A percentile compares a stretch with the other conserved stretches of the same genome.
Conservation (phyloP, 345 rosid genomes). For the Zanthoxylum bungeanum region DNA sequence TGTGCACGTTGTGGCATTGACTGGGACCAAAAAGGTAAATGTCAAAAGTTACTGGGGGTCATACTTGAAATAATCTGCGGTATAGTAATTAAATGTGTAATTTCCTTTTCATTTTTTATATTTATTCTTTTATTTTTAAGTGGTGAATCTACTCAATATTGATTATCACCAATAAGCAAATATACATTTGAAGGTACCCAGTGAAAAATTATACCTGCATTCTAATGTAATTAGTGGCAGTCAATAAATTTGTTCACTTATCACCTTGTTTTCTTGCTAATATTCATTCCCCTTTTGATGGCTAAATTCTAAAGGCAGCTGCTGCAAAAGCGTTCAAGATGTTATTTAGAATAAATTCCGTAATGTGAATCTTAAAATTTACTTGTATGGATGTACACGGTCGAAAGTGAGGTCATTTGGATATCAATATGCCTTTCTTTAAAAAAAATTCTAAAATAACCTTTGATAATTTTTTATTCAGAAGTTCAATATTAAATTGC, state of each 20-base stretch:
- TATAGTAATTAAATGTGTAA: too few species aligned
- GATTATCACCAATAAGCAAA: background rate
- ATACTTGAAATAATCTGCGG: background rate
- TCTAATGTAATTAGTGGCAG: background rate
- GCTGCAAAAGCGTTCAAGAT: background rate
- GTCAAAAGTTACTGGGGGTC: background rate
- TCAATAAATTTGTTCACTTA: background rate
- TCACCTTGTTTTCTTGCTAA: background rate
- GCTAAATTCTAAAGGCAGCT: background rate
- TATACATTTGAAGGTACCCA: background rate
- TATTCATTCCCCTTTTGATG: background rate
- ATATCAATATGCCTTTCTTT: background rate
- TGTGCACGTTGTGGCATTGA: slow-evolving; percentile 90
- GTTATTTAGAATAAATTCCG: background rate
- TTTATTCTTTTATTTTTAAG: background rate
- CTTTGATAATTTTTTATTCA: background rate
- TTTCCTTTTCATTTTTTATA: background rate
- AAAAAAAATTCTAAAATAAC: background rate
- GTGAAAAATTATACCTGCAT: background rate
- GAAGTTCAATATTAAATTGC: background rate
- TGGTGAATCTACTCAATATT: background rate
- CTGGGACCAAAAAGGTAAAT: slow-evolving; percentile 94
- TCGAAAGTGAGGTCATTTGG: background rate
- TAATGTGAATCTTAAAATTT: background rate
- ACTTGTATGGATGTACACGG: background rate